A percentile compares a stretch with the other conserved stretches of the same genome.
Evolutionary conservation across 768 basidiomycete species (phyloP).

Genomic region (Collybiopsis confluens): DNA sequence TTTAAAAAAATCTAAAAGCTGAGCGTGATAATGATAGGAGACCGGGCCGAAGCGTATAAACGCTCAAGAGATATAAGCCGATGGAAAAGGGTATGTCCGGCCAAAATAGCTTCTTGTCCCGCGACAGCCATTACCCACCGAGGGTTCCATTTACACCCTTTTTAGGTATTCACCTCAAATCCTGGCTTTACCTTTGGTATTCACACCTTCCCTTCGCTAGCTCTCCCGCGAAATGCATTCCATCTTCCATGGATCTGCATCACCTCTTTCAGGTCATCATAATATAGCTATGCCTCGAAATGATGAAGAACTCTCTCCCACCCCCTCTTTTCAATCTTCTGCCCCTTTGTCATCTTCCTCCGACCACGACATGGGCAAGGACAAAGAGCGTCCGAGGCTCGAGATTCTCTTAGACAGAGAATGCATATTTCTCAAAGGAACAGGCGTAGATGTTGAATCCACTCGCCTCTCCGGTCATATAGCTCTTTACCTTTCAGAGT

Average conservation of each 20-base stretch:
- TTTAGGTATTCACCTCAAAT: background rate
- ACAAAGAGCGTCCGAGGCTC: slow-evolving; percentile 50
- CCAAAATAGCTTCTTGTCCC: background rate
- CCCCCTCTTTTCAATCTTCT: background rate
- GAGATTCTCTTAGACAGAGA: slow-evolving; percentile 77
- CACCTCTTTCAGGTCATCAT: background rate
- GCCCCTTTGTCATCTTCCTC: background rate
- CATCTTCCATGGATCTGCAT: slow-evolving; percentile 5
- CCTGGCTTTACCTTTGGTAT: background rate
- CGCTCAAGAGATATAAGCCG: too few relatives aligned
- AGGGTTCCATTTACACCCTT: slow-evolving; percentile 1
- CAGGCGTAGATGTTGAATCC: slow-evolving; percentile 81
- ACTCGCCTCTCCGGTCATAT: slow-evolving; percentile 78
- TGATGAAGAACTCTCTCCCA: background rate
- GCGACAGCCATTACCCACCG: background rate
- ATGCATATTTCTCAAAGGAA: slow-evolving; percentile 68
- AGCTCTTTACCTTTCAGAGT: slow-evolving; percentile 72
- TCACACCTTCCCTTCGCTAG: background rate
- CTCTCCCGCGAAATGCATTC: background rate
- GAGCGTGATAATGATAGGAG: too few relatives aligned
- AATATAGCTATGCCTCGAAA: slow-evolving; percentile 6
- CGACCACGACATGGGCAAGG: slow-evolving; percentile 34
- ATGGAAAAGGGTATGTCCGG: too few relatives aligned
- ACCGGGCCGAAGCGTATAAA: too few relatives aligned
- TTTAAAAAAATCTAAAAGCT: too few relatives aligned